Evolutionary conservation across 768 basidiomycete genomes (phyloP).

Genomic region (Trichaptum fuscoviolaceum): DNA sequence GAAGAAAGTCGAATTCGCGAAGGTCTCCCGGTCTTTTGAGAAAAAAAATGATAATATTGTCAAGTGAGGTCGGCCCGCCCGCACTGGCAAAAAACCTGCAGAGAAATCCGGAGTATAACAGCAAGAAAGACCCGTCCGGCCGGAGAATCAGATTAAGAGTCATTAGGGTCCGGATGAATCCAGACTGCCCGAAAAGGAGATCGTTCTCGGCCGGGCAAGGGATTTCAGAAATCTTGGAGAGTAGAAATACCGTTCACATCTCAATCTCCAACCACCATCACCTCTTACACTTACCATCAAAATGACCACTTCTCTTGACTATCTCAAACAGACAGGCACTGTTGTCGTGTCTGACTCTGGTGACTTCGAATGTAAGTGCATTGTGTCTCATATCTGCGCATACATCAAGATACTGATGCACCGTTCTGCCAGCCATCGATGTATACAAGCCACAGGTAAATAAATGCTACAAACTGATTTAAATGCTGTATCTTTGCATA

Average conservation of each 20-base stretch:
- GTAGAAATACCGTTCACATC: neutral
- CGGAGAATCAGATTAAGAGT: neutral
- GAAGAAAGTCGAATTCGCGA: no score
- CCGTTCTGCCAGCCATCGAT: slow-evolving; percentile 66
- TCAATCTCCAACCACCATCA: slow-evolving; percentile 8
- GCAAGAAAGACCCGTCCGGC: no score
- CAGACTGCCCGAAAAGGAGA: neutral
- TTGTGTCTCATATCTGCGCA: slow-evolving; percentile 5
- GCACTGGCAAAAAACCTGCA: no score
- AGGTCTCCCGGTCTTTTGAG: no score
- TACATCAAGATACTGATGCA: slow-evolving; percentile 12
- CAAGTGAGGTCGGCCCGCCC: no score
- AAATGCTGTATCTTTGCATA: no score
- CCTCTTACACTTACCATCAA: slow-evolving; percentile 24
- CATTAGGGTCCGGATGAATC: neutral
- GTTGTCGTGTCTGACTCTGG: slow-evolving; percentile 97
- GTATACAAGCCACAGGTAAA: slow-evolving; percentile 89
- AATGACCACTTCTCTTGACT: slow-evolving; percentile 79
- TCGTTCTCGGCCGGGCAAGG: neutral
- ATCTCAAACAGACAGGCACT: slow-evolving; percentile 88
- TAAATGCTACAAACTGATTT: slow-evolving; percentile 1
- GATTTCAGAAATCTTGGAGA: neutral
- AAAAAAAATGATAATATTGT: no score
- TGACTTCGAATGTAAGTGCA: slow-evolving; percentile 73
- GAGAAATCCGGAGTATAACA: no score